Evolutionary conservation across 228 moss, liverwort and hornwort species (phyloP).

Genomic region (Sphagnum magellanicum): DNA sequence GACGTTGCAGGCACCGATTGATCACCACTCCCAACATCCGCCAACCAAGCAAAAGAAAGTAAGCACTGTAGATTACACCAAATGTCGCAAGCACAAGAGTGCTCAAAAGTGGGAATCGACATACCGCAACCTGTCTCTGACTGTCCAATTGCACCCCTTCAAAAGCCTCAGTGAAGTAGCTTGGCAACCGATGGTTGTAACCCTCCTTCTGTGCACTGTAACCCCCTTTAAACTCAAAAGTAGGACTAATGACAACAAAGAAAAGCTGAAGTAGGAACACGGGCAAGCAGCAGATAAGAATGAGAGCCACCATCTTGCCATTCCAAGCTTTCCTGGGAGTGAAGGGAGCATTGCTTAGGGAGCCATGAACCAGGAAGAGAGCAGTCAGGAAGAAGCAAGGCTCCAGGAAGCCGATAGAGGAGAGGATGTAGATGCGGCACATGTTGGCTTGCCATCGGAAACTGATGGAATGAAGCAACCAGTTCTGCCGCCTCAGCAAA

Average conservation of each 20-base stretch:
- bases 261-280: constrained; percentile 86
- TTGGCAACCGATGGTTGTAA: constrained; percentile 60
- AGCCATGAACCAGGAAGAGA: constrained; percentile 86
- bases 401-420: constrained; percentile 84
- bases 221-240: constrained; percentile 53
- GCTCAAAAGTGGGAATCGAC: constrained; percentile 88
- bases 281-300: constrained; percentile 74
- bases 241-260: constrained; percentile 77
- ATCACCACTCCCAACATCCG: constrained; percentile 81
- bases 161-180: constrained; percentile 84
- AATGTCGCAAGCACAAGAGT: constrained; percentile 77
- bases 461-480: constrained; percentile 66
- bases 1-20: constrained; percentile 73
- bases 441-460: constrained; percentile 72
- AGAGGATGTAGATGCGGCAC: constrained; percentile 79
- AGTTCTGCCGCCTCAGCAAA: constrained; percentile 74
- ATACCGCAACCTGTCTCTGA: constrained; percentile 48
- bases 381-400: constrained; percentile 93
- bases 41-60: constrained; percentile 85
- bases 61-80: constrained; percentile 66
- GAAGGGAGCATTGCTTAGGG: constrained; percentile 77
- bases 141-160: constrained; percentile 40
- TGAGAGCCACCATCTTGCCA: constrained; percentile 77
- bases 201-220: constrained; percentile 67
- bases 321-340: constrained; percentile 91